phyloP scores from a whole-genome alignment of 179 eudicot species.

The Silene coronaria region DNA sequence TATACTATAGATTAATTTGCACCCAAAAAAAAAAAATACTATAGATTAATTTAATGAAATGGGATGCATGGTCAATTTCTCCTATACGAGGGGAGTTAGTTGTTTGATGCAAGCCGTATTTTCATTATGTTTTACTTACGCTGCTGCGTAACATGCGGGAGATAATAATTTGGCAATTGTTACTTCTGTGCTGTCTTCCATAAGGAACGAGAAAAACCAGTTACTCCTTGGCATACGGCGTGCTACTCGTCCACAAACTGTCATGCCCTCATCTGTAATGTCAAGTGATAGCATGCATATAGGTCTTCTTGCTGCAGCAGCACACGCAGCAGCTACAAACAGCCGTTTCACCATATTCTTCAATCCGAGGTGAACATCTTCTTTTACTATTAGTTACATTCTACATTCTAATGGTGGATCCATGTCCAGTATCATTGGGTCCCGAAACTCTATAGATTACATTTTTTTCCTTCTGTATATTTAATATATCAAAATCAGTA shows the following conservation, averaged over 20 bases:
- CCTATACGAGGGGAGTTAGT: neutral
- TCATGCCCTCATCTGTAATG: constrained; percentile 67
- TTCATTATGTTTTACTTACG: neutral
- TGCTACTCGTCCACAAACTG: constrained; percentile 58
- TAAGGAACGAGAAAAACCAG: constrained; percentile 70
- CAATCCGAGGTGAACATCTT: constrained; percentile 48
- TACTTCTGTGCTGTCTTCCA: neutral
- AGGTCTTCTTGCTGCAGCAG: constrained; percentile 78
- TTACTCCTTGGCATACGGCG: constrained; percentile 64
- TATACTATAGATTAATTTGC: no score
- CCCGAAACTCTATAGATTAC: no score
- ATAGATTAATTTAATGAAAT: neutral
- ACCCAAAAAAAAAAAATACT: no score
- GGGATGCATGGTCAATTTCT: neutral
- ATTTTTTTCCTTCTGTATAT: no score
- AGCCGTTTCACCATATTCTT: constrained; percentile 66
- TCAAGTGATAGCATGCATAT: constrained; percentile 82
- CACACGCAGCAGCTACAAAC: constrained; percentile 69
- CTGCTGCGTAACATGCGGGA: neutral
- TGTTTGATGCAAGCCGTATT: constrained; percentile 1
- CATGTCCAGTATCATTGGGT: no score
- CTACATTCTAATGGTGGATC: neutral
- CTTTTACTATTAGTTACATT: neutral
- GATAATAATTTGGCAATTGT: neutral
- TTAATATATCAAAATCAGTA: neutral